Base-by-base conservation (phyloP, 148 eudicot genomes). In the Spergularia bocconei region DNA sequence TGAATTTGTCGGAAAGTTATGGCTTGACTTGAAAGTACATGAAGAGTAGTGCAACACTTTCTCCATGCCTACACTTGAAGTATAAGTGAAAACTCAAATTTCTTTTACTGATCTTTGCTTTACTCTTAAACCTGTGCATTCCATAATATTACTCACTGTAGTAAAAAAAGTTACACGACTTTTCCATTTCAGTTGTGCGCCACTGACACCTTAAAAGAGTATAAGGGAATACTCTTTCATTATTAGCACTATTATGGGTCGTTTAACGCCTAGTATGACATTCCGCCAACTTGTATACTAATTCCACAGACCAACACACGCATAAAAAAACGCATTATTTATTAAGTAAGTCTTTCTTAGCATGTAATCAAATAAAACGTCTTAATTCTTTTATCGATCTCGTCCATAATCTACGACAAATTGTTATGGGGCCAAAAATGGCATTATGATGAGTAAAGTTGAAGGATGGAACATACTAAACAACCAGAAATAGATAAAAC, bases 11-110 rank as follows among this genome's bases (percentile, higher is more conserved):
- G 76, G 77, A 73, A 70, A 69, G 72, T 69, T 16, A 79, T 69
- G 89, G 84, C 97, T 92, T 92, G 88, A 84, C 97, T 92, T 92
- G 89, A 77, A 95, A 92, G 98, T 85, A 86, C 66, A 87, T 84
- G 87, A 86, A 92, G 84, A 78, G 79, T 83, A 41, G 51, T 69
- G 72, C 75, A 69, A 80, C 57, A 78, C 75, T 84, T 83, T 82
- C 81, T 77, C 63, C 84, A 90, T 85, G 97, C 90, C 92, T 67
- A 89, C 79, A 81, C 93, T 92, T 90, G 77, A 92, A 90, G 99
- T 84, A 88, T 79, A 91, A 88, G 97, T 80, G 78, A 88, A 29
- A 85, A 74, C 72, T 69, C 60, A 52, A 69, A 52, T 69, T 73
- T 36, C 70, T 73, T 80, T 82, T 73, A 71, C 65, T 86, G 77